Percentiles rank a stretch among this genome's conserved stretches.
Conservation (phyloP, 768 basidiomycete genomes). For the Clitopilus passeckerianus region DNA sequence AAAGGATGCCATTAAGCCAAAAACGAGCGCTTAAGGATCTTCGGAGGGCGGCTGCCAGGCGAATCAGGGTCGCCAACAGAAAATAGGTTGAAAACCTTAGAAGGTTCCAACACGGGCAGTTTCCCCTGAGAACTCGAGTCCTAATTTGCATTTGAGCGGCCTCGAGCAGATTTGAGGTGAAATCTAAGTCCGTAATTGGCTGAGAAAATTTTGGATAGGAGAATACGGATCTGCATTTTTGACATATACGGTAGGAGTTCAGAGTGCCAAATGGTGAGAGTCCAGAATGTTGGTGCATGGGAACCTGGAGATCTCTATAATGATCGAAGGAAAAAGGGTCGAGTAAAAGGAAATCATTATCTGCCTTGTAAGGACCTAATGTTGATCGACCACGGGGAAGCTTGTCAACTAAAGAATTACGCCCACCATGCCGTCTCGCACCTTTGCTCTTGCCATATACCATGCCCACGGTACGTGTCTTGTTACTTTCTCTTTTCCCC, state of each 20-base stretch:
- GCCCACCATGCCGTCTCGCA: background rate
- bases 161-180: background rate
- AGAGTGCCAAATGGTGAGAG: background rate
- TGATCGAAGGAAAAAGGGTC: background rate
- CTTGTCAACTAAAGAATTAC: background rate
- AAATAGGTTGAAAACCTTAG: no score
- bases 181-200: background rate
- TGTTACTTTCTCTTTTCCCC: background rate
- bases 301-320: background rate
- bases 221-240: background rate
- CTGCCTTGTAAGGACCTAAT: background rate
- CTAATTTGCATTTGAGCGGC: background rate
- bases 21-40: background rate
- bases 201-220: background rate
- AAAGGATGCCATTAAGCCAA: background rate
- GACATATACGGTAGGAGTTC: background rate
- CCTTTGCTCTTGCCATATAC: background rate
- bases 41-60: background rate
- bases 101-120: no score
- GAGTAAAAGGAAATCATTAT: background rate
- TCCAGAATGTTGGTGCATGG: background rate
- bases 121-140: background rate
- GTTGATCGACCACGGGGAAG: constrained; percentile 1
- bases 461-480: background rate
- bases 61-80: background rate